Percentiles rank a stretch among this genome's conserved stretches.
These are phyloP conservation scores for Globisporangium yorkense DNA, from an alignment of 352 stramenopile species.

Conservation along the genomic window DNA sequence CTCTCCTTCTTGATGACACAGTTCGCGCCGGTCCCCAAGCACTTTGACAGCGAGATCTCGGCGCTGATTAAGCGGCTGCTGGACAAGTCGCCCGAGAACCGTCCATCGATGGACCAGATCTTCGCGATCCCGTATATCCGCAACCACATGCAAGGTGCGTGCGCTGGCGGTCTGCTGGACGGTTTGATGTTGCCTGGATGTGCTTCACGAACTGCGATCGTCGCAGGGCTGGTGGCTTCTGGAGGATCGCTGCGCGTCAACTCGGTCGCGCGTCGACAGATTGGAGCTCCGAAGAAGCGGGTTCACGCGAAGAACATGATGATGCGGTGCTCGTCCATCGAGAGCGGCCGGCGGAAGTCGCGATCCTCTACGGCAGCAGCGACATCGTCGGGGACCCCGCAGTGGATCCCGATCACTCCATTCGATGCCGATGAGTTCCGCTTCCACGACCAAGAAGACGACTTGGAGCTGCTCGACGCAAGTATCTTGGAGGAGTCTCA, in stretches of 20 bases:
- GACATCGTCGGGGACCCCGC: conserved; percentile 12
- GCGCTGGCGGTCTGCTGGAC: not conserved
- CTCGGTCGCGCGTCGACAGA: conserved; percentile 23
- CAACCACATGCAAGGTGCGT: conserved; percentile 60
- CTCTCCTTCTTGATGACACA: conserved; percentile 12
- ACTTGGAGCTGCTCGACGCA: conserved; percentile 44
- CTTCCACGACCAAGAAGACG: conserved; percentile 18
- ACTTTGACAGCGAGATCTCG: conserved; percentile 56
- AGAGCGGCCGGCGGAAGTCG: conserved; percentile 18
- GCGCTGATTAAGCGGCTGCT: conserved; percentile 48
- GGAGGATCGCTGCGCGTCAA: conserved; percentile 51
- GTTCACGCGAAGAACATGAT: conserved; percentile 37
- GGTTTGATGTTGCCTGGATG: not conserved
- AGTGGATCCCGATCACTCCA: conserved; percentile 40
- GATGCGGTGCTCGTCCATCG: conserved; percentile 29
- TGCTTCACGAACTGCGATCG: no score
- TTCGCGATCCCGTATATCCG: conserved; percentile 68
- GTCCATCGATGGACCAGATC: conserved; percentile 72
- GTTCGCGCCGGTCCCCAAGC: conserved; percentile 44
- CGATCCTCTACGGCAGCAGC: conserved; percentile 1
- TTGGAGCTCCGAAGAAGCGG: conserved; percentile 29
- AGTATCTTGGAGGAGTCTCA: conserved; percentile 43
- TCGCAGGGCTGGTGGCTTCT: conserved; percentile 37
- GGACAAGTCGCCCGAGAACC: conserved; percentile 53
- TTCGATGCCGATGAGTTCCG: conserved; percentile 33